Conservation (phyloP, 192 early-diverging fungal genomes). For the Podila epigama region DNA sequence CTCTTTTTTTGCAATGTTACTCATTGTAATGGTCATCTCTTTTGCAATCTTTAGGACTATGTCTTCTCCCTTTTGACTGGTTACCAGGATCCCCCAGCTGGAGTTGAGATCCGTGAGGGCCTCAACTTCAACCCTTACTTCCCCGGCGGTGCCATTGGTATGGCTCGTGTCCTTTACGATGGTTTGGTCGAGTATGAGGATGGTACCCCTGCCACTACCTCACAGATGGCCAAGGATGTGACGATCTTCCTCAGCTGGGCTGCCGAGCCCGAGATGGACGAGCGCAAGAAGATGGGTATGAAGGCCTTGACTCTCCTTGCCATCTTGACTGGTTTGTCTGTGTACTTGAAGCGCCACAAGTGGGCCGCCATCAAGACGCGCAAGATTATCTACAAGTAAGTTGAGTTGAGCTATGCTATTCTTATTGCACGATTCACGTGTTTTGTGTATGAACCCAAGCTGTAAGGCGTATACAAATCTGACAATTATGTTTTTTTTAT, state of each 20-base stretch:
- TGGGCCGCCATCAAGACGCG: constrained; percentile 90
- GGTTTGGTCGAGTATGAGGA: constrained; percentile 96
- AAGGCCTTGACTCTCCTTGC: constrained; percentile 82
- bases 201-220: constrained; percentile 91
- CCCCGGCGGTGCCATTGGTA: constrained; percentile 96
- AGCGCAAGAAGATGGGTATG: constrained; percentile 95
- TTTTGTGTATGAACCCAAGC: too few species aligned
- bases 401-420: too few species aligned
- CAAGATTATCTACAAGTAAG: constrained; percentile 84
- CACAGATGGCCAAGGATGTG: constrained; percentile 98
- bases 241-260: constrained; percentile 93
- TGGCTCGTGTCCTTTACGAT: constrained; percentile 95
- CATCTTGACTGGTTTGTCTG: constrained; percentile 74
- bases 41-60: constrained; percentile 71
- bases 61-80: constrained; percentile 95
- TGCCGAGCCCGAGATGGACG: constrained; percentile 96
- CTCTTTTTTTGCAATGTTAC: too few species aligned
- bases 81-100: constrained; percentile 95
- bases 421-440: too few species aligned
- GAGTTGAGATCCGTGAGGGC: constrained; percentile 92
- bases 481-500: background rate
- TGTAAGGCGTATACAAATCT: too few species aligned
- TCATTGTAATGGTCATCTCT: too few species aligned
- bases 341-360: constrained; percentile 95
- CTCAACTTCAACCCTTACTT: constrained; percentile 99